Percentiles rank a stretch among this genome's conserved stretches.
Conservation (phyloP, 2,329 filamentous ascomycete genomes). For the Fusarium euwallaceae region DNA sequence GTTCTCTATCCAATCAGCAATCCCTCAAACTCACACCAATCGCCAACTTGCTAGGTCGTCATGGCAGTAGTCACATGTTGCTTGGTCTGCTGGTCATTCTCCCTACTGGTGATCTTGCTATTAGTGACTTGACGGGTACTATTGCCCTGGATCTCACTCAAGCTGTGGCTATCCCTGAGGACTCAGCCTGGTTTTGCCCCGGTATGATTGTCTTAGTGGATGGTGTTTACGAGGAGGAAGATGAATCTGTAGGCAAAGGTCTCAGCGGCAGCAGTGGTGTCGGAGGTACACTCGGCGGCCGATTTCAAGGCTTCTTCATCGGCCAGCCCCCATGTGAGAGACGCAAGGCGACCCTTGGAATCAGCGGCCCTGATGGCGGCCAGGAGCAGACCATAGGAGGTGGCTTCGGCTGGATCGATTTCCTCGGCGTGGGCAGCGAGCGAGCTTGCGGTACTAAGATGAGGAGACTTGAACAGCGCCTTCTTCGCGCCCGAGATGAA, state of each 20-base stretch:
- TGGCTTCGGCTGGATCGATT: constrained; percentile 97
- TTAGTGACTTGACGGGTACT: constrained; percentile 89
- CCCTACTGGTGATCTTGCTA: constrained; percentile 83
- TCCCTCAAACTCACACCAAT: constrained; percentile 92
- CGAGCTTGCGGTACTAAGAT: constrained; percentile 85
- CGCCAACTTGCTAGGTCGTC: constrained; percentile 79
- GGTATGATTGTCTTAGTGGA: constrained; percentile 97
- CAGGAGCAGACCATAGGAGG: constrained; percentile 76
- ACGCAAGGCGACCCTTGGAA: constrained; percentile 82
- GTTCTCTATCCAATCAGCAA: constrained; percentile 73
- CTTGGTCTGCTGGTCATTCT: constrained; percentile 85
- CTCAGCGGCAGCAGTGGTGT: constrained; percentile 85
- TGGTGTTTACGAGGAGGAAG: constrained; percentile 96
- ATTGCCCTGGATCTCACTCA: constrained; percentile 87
- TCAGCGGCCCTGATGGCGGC: constrained; percentile 70
- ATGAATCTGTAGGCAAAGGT: constrained; percentile 75
- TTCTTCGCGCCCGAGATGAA: constrained; percentile 64
- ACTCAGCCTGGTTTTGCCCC: constrained; percentile 91
- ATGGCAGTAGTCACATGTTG: constrained; percentile 86
- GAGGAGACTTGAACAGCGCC: constrained; percentile 80
- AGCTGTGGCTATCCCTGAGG: constrained; percentile 83
- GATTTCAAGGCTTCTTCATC: constrained; percentile 90
- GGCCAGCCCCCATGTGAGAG: constrained; percentile 93
- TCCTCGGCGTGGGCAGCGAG: constrained; percentile 91
- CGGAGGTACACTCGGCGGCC: constrained; percentile 91